These are phyloP conservation scores for Talaromyces borbonicus DNA, from an alignment of 495 filamentous ascomycete genomes.

Conservation along the genomic window DNA sequence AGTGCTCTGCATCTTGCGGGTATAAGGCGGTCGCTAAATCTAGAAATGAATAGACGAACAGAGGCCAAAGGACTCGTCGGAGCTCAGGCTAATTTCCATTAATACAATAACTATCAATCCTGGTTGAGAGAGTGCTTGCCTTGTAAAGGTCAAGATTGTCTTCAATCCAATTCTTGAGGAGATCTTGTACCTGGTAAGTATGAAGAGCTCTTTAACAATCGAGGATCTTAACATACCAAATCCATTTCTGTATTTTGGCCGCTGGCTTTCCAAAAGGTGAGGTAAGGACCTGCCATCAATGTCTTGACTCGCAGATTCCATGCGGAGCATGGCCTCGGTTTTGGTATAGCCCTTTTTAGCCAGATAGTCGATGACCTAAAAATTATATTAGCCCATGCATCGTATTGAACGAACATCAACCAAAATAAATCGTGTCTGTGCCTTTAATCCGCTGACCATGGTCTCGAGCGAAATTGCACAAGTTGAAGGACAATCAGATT, in stretches of 20 bases:
- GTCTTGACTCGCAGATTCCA: conserved; percentile 75
- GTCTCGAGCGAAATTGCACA: too few species aligned
- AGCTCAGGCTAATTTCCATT: conserved; percentile 62
- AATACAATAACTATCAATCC: conserved; percentile 13
- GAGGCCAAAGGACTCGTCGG: conserved; percentile 73
- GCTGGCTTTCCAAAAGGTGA: conserved; percentile 54
- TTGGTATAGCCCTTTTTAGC: conserved; percentile 90
- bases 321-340: conserved; percentile 86
- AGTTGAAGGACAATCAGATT: too few species aligned
- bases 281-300: conserved; percentile 65
- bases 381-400: conserved; percentile 3
- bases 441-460: background rate
- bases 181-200: conserved; percentile 30
- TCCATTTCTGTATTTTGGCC: conserved; percentile 62
- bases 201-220: background rate
- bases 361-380: conserved; percentile 88
- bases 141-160: conserved; percentile 90
- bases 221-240: conserved; percentile 41
- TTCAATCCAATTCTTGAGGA: conserved; percentile 74
- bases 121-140: conserved; percentile 30
- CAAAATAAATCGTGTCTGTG: conserved; percentile 6
- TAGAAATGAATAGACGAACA: conserved; percentile 88
- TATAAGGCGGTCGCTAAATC: conserved; percentile 69
- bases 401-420: background rate
- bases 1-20: conserved; percentile 55